phyloP scores from a whole-genome alignment of 305 asterid species.

The Andrographis paniculata region DNA sequence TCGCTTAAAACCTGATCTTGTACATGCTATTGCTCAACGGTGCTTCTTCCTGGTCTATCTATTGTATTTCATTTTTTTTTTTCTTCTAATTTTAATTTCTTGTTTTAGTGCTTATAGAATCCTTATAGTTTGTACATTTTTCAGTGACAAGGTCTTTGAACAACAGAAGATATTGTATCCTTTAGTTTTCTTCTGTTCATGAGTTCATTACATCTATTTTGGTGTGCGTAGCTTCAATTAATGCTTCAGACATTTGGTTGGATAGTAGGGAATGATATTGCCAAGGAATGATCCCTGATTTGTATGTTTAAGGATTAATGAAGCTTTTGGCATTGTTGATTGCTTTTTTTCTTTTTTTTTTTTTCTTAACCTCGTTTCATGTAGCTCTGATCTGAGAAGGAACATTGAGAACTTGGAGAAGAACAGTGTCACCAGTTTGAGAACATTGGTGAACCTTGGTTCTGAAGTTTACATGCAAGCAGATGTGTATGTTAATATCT shows the following conservation, averaged over 20 bases:
- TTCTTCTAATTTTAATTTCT: neutral
- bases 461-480: conserved; percentile 88
- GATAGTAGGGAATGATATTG: neutral
- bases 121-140: conserved; percentile 11
- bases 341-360: conserved; percentile 27
- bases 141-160: conserved; percentile 89
- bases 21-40: conserved; percentile 73
- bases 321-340: neutral
- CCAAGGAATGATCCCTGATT: neutral
- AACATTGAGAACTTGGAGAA: conserved; percentile 83
- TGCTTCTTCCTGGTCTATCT: conserved; percentile 11
- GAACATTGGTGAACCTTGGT: conserved; percentile 75
- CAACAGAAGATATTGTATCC: conserved; percentile 92
- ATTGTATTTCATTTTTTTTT: neutral
- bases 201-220: conserved; percentile 1
- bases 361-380: too few relatives aligned
- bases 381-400: conserved; percentile 78
- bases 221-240: conserved; percentile 1
- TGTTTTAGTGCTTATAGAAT: neutral
- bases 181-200: conserved; percentile 16
- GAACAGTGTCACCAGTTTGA: conserved; percentile 64
- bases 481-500: conserved; percentile 53
- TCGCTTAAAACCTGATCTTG: conserved; percentile 85
- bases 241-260: neutral
- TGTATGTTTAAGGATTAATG: neutral